Conservation (phyloP, 2,329 filamentous ascomycete genomes). For the Seiridium cupressi region DNA sequence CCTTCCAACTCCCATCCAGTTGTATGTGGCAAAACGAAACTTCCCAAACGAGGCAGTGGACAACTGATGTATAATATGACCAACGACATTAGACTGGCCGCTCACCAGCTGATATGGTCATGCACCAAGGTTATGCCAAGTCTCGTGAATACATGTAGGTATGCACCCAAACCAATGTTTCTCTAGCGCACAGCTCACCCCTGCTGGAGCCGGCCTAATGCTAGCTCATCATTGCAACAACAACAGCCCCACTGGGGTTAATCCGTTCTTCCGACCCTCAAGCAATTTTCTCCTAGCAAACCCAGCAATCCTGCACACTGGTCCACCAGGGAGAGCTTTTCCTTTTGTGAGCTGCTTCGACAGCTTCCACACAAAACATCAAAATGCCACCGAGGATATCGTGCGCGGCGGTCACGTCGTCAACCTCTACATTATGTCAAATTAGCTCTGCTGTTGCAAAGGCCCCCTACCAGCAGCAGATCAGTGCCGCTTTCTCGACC, state of each 20-base stretch:
- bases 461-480: not conserved
- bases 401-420: conserved; percentile 6
- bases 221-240: not conserved
- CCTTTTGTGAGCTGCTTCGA: not conserved
- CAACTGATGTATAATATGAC: no score
- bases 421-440: conserved; percentile 8
- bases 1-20: no score
- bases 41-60: no score
- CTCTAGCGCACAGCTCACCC: not conserved
- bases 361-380: not conserved
- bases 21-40: no score
- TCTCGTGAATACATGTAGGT: not conserved
- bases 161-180: not conserved
- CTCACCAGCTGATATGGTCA: no score
- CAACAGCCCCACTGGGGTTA: not conserved
- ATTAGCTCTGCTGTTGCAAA: not conserved
- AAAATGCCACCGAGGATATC: conserved; percentile 11
- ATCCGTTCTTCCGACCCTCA: not conserved
- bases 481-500: conserved; percentile 9
- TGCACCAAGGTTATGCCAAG: no score
- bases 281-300: not conserved
- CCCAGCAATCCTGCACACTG: not conserved
- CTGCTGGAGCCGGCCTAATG: not conserved
- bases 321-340: not conserved
- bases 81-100: no score